phyloP scores from a whole-genome alignment of 2,329 filamentous ascomycete species.

The Aureobasidium leucospermi region DNA sequence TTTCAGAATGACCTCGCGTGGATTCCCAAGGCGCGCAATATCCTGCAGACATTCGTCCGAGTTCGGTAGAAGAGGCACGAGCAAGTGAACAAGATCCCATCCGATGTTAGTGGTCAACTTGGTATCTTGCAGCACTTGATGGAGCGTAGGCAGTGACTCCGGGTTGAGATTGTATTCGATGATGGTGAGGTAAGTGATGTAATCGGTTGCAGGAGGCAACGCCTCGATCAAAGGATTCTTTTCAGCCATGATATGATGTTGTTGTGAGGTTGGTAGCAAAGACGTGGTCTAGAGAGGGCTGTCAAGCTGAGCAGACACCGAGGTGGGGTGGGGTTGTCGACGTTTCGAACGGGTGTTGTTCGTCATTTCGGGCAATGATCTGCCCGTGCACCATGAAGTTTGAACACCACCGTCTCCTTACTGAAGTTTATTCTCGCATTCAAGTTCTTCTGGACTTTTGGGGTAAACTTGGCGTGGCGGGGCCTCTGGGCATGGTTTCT shows the following conservation, averaged over 20 bases:
- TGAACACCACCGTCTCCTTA: too few relatives aligned
- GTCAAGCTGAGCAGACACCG: background rate
- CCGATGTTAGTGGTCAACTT: slow-evolving; percentile 68
- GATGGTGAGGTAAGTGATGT: slow-evolving; percentile 71
- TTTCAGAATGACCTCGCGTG: slow-evolving; percentile 73
- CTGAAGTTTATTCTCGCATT: too few relatives aligned
- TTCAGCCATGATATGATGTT: slow-evolving; percentile 19
- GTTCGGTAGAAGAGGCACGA: slow-evolving; percentile 57
- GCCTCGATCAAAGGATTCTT: slow-evolving; percentile 49
- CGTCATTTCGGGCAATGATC: background rate
- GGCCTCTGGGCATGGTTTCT: too few relatives aligned
- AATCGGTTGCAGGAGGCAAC: slow-evolving; percentile 56
- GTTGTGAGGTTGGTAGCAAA: background rate
- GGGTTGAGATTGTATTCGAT: slow-evolving; percentile 65
- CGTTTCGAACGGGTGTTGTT: background rate
- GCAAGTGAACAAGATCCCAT: slow-evolving; percentile 74
- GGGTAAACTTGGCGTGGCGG: too few relatives aligned
- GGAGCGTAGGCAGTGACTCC: slow-evolving; percentile 59
- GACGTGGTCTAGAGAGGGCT: background rate
- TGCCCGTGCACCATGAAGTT: background rate
- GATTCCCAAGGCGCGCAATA: slow-evolving; percentile 70
- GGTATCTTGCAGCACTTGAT: slow-evolving; percentile 61
- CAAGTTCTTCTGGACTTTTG: too few relatives aligned
- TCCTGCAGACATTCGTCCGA: slow-evolving; percentile 66
- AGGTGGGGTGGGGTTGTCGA: slow-evolving; percentile 4